phyloP scores from a whole-genome alignment of 2,329 filamentous ascomycete species.

The Dactylellina parvicollis region DNA sequence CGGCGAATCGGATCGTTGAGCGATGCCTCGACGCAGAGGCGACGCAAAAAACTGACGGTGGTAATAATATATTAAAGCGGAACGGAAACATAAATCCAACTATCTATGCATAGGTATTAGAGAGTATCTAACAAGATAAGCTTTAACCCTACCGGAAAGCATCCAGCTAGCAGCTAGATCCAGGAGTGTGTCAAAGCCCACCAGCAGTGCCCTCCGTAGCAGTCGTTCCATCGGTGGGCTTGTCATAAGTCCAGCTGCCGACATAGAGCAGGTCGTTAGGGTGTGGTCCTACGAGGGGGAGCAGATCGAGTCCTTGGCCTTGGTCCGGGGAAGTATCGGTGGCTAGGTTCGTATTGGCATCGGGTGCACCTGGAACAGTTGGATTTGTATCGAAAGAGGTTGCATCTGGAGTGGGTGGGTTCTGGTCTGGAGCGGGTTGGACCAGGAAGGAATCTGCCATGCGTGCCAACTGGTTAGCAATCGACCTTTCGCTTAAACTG shows the following conservation, averaged over 20 bases:
- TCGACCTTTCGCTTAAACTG: neutral
- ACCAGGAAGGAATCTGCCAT: neutral
- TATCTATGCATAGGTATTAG: no score
- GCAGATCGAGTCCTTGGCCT: neutral
- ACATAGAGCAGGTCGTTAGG: conserved; percentile 5
- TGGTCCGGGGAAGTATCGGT: neutral
- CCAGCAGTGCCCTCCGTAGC: no score
- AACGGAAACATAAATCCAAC: no score
- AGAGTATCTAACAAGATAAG: no score
- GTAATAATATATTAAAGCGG: no score
- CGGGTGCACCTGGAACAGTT: neutral
- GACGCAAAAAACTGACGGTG: no score
- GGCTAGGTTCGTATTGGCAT: neutral
- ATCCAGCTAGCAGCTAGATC: no score
- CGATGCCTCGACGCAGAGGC: no score
- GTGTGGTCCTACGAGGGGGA: neutral
- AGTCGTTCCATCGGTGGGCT: neutral
- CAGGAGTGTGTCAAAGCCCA: no score
- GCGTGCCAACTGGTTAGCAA: neutral
- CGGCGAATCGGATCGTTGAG: no score
- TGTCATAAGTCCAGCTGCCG: neutral
- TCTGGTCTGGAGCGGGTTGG: neutral
- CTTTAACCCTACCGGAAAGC: no score
- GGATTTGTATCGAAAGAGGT: neutral
- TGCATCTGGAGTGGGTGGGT: neutral